These are phyloP conservation scores for Priceomyces carsonii DNA, from an alignment of 805 yeast species.

Conservation along the genomic window DNA sequence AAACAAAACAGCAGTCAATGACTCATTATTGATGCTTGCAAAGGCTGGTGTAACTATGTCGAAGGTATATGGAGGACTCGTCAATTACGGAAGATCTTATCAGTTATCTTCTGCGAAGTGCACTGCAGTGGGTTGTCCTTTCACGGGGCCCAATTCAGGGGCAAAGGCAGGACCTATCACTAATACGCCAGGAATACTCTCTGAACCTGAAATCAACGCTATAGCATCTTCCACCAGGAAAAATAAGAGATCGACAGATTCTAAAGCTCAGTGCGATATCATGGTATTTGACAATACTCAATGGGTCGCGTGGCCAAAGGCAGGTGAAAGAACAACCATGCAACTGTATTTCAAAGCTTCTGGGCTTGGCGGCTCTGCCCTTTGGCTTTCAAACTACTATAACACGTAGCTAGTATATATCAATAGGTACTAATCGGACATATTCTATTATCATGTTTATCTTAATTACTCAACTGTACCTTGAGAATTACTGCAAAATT, in stretches of 20 bases:
- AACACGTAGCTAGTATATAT: no score
- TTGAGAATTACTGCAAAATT: no score
- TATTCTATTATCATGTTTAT: no score
- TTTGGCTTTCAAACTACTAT: conserved; percentile 16
- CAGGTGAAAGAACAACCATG: conserved; percentile 9
- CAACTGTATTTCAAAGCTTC: conserved; percentile 11
- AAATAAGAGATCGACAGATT: conserved; percentile 12
- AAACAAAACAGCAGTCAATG: conserved; percentile 9
- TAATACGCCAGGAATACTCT: conserved; percentile 13
- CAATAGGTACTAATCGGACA: no score
- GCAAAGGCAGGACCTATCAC: conserved; percentile 11
- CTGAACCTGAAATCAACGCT: conserved; percentile 14
- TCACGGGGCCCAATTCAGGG: conserved; percentile 13
- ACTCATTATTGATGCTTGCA: conserved; percentile 13
- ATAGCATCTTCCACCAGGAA: conserved; percentile 10
- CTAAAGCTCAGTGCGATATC: conserved; percentile 15
- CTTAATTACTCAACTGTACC: no score
- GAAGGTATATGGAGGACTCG: conserved; percentile 20
- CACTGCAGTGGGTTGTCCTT: conserved; percentile 12
- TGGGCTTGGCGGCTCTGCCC: conserved; percentile 17
- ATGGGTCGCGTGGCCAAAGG: conserved; percentile 18
- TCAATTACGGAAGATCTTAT: conserved; percentile 19
- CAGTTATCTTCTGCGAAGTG: conserved; percentile 11
- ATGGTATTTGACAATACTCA: conserved; percentile 14
- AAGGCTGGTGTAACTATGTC: conserved; percentile 19